These are phyloP conservation scores for Kalmanozyma brasiliensis DNA, from an alignment of 1,284 basidiomycete species.

Conservation along the genomic window DNA sequence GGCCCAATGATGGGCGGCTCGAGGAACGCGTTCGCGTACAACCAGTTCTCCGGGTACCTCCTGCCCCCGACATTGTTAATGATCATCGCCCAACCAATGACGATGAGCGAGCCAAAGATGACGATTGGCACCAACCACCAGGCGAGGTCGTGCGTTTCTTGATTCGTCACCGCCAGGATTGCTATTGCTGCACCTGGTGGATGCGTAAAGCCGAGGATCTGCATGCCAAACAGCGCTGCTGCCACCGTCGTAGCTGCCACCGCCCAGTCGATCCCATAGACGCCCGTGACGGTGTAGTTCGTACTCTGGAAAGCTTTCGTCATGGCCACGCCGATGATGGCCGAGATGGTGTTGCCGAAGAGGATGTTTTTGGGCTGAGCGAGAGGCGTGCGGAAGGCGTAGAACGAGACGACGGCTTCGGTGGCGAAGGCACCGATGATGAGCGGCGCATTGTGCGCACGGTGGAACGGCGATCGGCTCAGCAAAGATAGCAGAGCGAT, in stretches of 20 bases:
- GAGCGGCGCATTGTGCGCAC: constrained; percentile 34
- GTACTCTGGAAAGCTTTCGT: constrained; percentile 44
- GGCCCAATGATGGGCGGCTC: constrained; percentile 41
- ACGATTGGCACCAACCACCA: constrained; percentile 51
- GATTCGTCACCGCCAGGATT: constrained; percentile 47
- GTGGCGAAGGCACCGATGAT: constrained; percentile 55
- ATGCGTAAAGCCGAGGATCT: constrained; percentile 57
- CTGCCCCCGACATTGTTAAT: constrained; percentile 56
- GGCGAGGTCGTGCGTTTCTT: constrained; percentile 22
- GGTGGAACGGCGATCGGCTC: constrained; percentile 31
- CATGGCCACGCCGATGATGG: constrained; percentile 55
- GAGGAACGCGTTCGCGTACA: constrained; percentile 29
- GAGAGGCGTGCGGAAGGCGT: constrained; percentile 43
- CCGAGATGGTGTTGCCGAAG: constrained; percentile 52
- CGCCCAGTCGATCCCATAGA: constrained; percentile 53
- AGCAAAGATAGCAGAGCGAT: constrained; percentile 28
- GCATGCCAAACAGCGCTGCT: constrained; percentile 52
- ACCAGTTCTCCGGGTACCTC: constrained; percentile 47
- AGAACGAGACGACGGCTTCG: constrained; percentile 60
- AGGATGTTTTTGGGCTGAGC: constrained; percentile 60
- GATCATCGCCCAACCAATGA: constrained; percentile 61
- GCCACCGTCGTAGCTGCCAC: constrained; percentile 31
- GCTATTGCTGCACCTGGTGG: constrained; percentile 60
- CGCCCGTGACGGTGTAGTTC: constrained; percentile 37
- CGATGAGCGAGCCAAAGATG: constrained; percentile 34